These are phyloP conservation scores for Pseudotsuga menziesii DNA, from an alignment of 75 land plant genomes.

Conservation along the genomic window DNA sequence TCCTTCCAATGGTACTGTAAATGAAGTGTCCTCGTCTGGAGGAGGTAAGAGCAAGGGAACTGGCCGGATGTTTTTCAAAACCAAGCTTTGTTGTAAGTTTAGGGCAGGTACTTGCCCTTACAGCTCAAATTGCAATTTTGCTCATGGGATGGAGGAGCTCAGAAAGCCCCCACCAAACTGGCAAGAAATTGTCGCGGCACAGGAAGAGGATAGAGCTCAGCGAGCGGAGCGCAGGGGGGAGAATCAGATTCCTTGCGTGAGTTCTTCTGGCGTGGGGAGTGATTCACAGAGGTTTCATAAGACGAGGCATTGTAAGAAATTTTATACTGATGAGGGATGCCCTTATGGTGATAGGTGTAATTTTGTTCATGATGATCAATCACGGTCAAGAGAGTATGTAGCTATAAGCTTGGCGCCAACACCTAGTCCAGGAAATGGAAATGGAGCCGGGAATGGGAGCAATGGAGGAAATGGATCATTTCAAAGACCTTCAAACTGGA, in stretches of 20 bases:
- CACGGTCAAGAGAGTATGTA: conserved; percentile 65
- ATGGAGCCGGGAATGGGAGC: conserved; percentile 10
- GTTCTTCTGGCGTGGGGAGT: conserved; percentile 15
- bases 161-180: conserved; percentile 90
- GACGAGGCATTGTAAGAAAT: conserved; percentile 85
- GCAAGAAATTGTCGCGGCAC: conserved; percentile 91
- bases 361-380: conserved; percentile 89
- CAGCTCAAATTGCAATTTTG: conserved; percentile 82
- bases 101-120: conserved; percentile 78
- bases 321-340: conserved; percentile 85
- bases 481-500: conserved; percentile 76
- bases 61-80: conserved; percentile 86
- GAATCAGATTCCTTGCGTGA: conserved; percentile 47
- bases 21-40: background rate
- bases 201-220: conserved; percentile 34
- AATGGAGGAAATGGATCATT: conserved; percentile 17
- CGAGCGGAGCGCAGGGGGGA: conserved; percentile 41
- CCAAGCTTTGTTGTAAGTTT: conserved; percentile 85
- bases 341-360: conserved; percentile 93
- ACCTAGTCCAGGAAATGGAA: conserved; percentile 15
- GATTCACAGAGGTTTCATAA: conserved; percentile 63
- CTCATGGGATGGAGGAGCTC: conserved; percentile 90
- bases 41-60: conserved; percentile 24
- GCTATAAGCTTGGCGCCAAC: conserved; percentile 66
- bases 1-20: background rate